phyloP scores from a whole-genome alignment of 2,329 filamentous ascomycete genomes.

The Arachnomyces sp. region DNA sequence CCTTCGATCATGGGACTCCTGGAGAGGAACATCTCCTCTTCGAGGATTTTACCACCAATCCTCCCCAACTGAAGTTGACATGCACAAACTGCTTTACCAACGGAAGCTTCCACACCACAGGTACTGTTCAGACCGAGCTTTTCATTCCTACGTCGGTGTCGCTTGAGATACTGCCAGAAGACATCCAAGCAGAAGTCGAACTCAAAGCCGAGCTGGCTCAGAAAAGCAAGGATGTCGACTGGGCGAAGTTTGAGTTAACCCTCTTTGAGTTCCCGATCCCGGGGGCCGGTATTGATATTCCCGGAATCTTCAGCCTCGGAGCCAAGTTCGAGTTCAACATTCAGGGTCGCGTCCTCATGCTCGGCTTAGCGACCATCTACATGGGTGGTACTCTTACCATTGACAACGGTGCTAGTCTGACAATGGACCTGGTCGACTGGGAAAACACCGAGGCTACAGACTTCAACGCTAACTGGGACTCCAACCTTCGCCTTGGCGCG shows the following conservation, averaged over 20 bases:
- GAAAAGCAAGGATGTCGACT: background rate
- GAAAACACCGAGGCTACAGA: conserved; percentile 14
- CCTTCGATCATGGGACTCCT: conserved; percentile 9
- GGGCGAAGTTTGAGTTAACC: conserved; percentile 4
- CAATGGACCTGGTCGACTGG: conserved; percentile 12
- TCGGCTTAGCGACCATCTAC: conserved; percentile 13
- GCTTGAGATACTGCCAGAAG: conserved; percentile 10
- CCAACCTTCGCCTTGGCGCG: conserved; percentile 17
- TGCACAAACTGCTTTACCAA: conserved; percentile 17
- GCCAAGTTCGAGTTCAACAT: conserved; percentile 15
- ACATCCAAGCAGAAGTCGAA: conserved; percentile 10
- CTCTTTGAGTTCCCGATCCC: conserved; percentile 12
- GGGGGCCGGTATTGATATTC: conserved; percentile 13
- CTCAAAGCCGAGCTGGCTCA: conserved; percentile 7
- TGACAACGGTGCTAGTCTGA: conserved; percentile 14
- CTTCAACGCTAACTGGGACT: conserved; percentile 14
- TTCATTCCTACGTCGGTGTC: conserved; percentile 7
- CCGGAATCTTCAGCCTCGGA: conserved; percentile 16
- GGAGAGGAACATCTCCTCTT: conserved; percentile 1
- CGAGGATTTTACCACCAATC: background rate
- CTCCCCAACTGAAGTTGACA: conserved; percentile 11
- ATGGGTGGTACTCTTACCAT: conserved; percentile 14
- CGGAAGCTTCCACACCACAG: conserved; percentile 14
- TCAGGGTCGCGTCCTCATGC: conserved; percentile 10
- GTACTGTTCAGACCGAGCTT: conserved; percentile 6